A percentile compares a stretch with the other conserved stretches of the same genome.
These are phyloP conservation scores for Annona cherimola DNA, from an alignment of 164 flowering plant genomes.

Conservation along the genomic window DNA sequence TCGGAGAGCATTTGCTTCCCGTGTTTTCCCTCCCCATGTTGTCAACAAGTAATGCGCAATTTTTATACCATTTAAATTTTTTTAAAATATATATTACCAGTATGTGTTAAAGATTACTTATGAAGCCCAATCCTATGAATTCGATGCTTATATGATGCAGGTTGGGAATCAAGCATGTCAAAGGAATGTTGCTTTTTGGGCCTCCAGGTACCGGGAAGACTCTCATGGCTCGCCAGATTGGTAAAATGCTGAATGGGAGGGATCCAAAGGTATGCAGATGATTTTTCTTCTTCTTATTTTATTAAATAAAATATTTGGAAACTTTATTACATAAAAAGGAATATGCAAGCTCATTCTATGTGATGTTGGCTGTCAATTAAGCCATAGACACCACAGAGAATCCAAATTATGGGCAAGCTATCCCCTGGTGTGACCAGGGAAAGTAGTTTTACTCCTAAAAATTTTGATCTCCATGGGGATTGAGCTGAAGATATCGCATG, in stretches of 20 bases:
- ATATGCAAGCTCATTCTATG: neutral
- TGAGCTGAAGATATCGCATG: neutral
- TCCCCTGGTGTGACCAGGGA: neutral
- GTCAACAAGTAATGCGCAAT: conserved; percentile 52
- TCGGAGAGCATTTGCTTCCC: conserved; percentile 98
- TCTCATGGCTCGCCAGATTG: conserved; percentile 97
- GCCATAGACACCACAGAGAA: neutral
- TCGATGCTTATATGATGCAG: conserved; percentile 35
- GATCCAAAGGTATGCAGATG: conserved; percentile 77
- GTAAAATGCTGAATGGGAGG: conserved; percentile 85
- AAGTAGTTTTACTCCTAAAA: neutral
- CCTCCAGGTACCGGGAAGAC: conserved; percentile 99
- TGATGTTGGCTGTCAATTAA: neutral
- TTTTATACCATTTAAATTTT: neutral
- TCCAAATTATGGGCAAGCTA: neutral
- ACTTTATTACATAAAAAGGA: neutral
- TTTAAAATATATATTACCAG: neutral
- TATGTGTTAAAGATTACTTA: conserved; percentile 3
- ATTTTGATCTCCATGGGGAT: neutral
- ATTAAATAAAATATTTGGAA: neutral
- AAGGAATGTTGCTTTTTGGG: conserved; percentile 97
- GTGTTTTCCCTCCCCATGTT: conserved; percentile 95
- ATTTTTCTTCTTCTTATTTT: neutral
- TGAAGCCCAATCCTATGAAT: neutral
- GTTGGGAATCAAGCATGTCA: conserved; percentile 95